Percentiles rank a stretch among this genome's conserved stretches.
phyloP scores from a whole-genome alignment of 305 asterid species.

The Fraxinus baroniana region DNA sequence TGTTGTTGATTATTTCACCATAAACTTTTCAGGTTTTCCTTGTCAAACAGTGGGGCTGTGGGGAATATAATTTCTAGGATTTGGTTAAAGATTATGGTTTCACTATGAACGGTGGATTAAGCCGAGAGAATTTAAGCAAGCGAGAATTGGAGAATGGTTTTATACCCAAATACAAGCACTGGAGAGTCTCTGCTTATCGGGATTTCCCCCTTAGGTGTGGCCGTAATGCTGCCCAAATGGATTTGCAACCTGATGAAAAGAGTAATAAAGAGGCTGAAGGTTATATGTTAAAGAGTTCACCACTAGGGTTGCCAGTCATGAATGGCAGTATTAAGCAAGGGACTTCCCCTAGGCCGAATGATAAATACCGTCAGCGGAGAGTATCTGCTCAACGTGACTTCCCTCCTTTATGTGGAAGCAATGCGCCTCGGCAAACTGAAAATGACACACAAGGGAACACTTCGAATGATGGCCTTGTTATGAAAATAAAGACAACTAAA shows the following conservation, averaged over 20 bases:
- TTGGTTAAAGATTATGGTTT: not conserved
- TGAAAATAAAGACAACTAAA: constrained; percentile 19
- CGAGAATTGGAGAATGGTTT: not conserved
- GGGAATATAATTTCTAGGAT: not conserved
- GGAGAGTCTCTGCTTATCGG: not conserved
- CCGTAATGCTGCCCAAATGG: not conserved
- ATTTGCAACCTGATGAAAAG: not conserved
- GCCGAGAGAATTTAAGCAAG: not conserved
- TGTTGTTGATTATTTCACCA: not conserved
- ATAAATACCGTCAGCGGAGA: constrained; percentile 49
- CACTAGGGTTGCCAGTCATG: not conserved
- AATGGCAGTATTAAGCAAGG: constrained; percentile 17
- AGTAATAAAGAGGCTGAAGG: not conserved
- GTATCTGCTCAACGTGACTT: constrained; percentile 66
- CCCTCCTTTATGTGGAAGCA: constrained; percentile 66
- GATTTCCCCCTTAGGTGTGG: not conserved
- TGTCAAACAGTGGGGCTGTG: not conserved
- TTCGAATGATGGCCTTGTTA: constrained; percentile 22
- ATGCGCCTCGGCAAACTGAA: constrained; percentile 25
- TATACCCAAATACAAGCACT: not conserved
- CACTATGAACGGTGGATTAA: not conserved
- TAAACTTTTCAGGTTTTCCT: not conserved
- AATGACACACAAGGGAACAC: constrained; percentile 26
- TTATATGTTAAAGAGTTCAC: not conserved
- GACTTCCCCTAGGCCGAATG: constrained; percentile 34